These are phyloP conservation scores for Sarocladiaceae sp. DNA, from an alignment of 2,329 filamentous ascomycete genomes.

Conservation along the genomic window DNA sequence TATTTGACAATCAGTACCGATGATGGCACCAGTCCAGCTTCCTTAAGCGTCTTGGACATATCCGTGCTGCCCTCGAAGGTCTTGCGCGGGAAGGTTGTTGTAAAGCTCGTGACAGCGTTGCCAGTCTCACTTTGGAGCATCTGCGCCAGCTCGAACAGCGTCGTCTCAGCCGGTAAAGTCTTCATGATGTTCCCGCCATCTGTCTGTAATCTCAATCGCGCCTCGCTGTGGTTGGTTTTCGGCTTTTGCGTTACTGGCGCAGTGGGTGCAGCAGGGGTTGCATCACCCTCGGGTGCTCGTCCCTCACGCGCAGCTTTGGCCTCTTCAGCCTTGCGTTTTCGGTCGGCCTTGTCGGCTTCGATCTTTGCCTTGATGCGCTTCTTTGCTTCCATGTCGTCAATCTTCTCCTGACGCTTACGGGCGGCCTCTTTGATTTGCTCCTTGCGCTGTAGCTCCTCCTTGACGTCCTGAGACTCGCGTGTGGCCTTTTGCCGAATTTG, in stretches of 20 bases:
- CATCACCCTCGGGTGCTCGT: constrained; percentile 40
- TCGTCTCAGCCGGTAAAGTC: constrained; percentile 82
- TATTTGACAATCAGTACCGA: constrained; percentile 76
- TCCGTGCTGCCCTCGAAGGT: constrained; percentile 63
- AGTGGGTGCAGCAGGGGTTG: constrained; percentile 35
- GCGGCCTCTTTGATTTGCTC: constrained; percentile 89
- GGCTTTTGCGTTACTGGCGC: constrained; percentile 47
- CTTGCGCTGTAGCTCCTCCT: constrained; percentile 82
- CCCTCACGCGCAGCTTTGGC: constrained; percentile 85
- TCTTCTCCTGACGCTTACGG: constrained; percentile 81
- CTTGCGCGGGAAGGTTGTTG: constrained; percentile 83
- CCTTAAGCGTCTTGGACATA: constrained; percentile 86
- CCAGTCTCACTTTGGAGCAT: constrained; percentile 67
- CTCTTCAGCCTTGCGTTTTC: constrained; percentile 75
- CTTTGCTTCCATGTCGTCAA: constrained; percentile 77
- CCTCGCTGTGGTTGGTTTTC: constrained; percentile 68
- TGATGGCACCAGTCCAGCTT: constrained; percentile 83
- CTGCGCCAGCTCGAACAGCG: constrained; percentile 85
- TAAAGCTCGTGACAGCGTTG: constrained; percentile 66
- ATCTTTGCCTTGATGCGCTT: constrained; percentile 89
- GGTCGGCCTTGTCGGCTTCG: constrained; percentile 81
- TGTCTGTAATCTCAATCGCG: constrained; percentile 76
- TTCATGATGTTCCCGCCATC: constrained; percentile 70
- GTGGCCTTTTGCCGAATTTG: constrained; percentile 79
- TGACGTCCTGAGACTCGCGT: constrained; percentile 79